These are phyloP conservation scores for Xylaria sp. DNA, from an alignment of 2,329 filamentous ascomycete species.

Conservation along the genomic window DNA sequence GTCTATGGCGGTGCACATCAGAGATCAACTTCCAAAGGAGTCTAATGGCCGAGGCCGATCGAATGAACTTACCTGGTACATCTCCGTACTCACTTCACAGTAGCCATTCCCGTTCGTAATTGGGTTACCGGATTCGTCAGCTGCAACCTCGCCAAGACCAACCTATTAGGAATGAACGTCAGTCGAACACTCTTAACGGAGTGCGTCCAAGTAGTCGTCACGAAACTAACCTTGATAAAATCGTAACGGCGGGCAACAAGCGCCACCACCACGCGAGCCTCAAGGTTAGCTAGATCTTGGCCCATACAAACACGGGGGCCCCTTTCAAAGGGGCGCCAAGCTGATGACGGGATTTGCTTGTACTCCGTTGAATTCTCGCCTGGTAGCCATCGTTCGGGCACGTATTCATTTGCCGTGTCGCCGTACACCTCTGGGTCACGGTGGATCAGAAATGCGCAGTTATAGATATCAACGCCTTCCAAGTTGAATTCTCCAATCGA, in stretches of 20 bases:
- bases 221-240: slow-evolving; percentile 12
- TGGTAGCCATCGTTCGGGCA: slow-evolving; percentile 16
- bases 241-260: slow-evolving; percentile 2
- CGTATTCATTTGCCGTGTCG: slow-evolving; percentile 15
- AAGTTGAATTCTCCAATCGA: slow-evolving; percentile 24
- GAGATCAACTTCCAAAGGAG: not conserved
- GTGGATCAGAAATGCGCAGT: slow-evolving; percentile 13
- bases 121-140: not conserved
- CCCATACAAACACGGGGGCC: slow-evolving; percentile 13
- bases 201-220: no score
- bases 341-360: not conserved
- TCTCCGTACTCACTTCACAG: not conserved
- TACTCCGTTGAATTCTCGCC: not conserved
- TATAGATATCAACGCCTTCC: slow-evolving; percentile 29
- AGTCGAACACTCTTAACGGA: no score
- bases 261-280: slow-evolving; percentile 4
- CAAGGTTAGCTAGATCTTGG: slow-evolving; percentile 9
- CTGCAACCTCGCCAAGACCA: not conserved
- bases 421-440: slow-evolving; percentile 19
- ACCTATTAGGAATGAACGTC: no score
- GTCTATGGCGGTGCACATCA: not conserved
- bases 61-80: not conserved
- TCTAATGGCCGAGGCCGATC: not conserved
- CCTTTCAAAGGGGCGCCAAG: slow-evolving; percentile 17
- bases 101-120: not conserved